Evolutionary conservation across 2,329 filamentous ascomycete species (phyloP).

Genomic region (Scedosporium apiospermum): DNA sequence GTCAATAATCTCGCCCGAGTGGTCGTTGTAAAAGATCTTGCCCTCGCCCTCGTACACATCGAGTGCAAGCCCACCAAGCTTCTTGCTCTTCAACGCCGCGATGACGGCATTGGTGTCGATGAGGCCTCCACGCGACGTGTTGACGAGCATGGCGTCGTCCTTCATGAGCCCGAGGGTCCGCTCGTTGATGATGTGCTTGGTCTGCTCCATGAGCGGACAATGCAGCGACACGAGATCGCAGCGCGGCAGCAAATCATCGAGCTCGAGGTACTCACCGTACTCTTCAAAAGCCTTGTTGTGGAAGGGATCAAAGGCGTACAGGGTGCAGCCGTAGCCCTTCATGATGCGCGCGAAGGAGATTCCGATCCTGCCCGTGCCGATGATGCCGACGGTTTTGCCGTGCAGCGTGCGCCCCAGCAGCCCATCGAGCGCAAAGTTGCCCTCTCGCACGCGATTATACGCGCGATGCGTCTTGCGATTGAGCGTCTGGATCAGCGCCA

Average conservation of each 20-base stretch:
- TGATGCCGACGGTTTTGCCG: slow-evolving; percentile 56
- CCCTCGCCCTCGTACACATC: slow-evolving; percentile 61
- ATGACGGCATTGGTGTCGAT: slow-evolving; percentile 53
- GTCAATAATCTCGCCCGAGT: slow-evolving; percentile 54
- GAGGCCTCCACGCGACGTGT: slow-evolving; percentile 58
- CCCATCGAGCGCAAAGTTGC: slow-evolving; percentile 58
- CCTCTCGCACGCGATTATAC: slow-evolving; percentile 59
- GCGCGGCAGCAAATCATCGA: slow-evolving; percentile 43
- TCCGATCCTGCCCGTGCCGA: slow-evolving; percentile 58
- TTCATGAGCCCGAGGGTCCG: slow-evolving; percentile 46
- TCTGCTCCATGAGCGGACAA: slow-evolving; percentile 52
- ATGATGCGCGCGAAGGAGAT: slow-evolving; percentile 52
- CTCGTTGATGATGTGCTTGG: slow-evolving; percentile 51
- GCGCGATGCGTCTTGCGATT: slow-evolving; percentile 60
- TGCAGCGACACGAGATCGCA: slow-evolving; percentile 57
- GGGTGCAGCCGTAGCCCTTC: slow-evolving; percentile 52
- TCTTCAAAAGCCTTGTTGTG: slow-evolving; percentile 36
- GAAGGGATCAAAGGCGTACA: slow-evolving; percentile 53
- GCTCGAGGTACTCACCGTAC: slow-evolving; percentile 40
- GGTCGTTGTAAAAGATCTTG: slow-evolving; percentile 56
- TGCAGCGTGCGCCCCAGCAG: slow-evolving; percentile 51
- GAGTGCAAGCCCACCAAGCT: slow-evolving; percentile 52
- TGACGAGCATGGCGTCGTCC: slow-evolving; percentile 50
- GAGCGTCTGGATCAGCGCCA: slow-evolving; percentile 57
- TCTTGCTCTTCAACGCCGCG: slow-evolving; percentile 48